Percentiles rank a stretch among this genome's conserved stretches.
These are phyloP conservation scores for Penicillium brevicompactum DNA, from an alignment of 2,329 filamentous ascomycete genomes.

Conservation along the genomic window DNA sequence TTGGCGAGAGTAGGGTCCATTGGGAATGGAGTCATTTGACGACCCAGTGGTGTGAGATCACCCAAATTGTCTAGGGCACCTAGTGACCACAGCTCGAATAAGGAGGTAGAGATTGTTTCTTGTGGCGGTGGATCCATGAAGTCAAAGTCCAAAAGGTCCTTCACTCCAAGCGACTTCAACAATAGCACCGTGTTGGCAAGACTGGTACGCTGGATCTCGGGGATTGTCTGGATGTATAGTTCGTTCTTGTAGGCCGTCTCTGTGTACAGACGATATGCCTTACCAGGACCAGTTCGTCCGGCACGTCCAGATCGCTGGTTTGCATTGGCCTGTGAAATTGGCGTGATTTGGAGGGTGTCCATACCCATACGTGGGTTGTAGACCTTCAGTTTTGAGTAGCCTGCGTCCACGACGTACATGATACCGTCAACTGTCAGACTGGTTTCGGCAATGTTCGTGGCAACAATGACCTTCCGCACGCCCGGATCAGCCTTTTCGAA, in stretches of 20 bases:
- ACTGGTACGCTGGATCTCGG: constrained; percentile 96
- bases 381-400: constrained; percentile 96
- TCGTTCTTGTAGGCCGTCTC: constrained; percentile 95
- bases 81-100: constrained; percentile 96
- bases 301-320: constrained; percentile 92
- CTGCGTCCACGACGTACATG: constrained; percentile 97
- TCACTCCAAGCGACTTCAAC: constrained; percentile 91
- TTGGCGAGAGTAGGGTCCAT: constrained; percentile 98
- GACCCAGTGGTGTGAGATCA: constrained; percentile 82
- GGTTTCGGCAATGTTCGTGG: constrained; percentile 97
- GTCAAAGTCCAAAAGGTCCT: constrained; percentile 92
- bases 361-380: constrained; percentile 99
- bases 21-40: constrained; percentile 94
- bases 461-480: constrained; percentile 95
- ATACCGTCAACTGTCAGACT: constrained; percentile 98
- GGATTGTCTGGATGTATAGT: constrained; percentile 94
- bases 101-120: constrained; percentile 93
- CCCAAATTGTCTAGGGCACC: constrained; percentile 93
- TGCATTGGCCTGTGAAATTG: constrained; percentile 94
- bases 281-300: constrained; percentile 90
- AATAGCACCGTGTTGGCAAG: constrained; percentile 92
- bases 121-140: constrained; percentile 99
- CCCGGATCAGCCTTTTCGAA: constrained; percentile 89
- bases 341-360: constrained; percentile 97
- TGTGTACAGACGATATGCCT: constrained; percentile 91